Evolutionary conservation across 805 yeast species (phyloP), one percentile per base, ranked within the genome.

Genomic region (Lachancea fermentati): DNA sequence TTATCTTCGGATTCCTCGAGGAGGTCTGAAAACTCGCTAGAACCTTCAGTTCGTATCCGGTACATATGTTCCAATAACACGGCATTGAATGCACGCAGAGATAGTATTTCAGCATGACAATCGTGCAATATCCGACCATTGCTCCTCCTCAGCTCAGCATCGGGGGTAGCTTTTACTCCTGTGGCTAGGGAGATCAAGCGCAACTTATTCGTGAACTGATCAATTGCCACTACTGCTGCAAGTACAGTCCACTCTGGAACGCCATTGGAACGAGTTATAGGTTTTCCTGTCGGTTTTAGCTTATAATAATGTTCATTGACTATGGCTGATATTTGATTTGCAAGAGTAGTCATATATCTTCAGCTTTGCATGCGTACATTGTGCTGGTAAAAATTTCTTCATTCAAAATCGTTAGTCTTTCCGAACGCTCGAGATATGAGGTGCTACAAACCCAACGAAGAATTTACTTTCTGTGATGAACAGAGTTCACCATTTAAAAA

Each of bases 31-130:
- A 35, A 41, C 5, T 6, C 12, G 5, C 32, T 37, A 5, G 37
- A 13, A 4, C 29, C 13, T 32, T 30, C 4, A 11, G 22, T n/a
- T 4, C 6, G 8, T 9, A 12, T n/a, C 2, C 12, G 12, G 30
- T 9, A 8, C 19, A 74, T 66, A 44, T 80, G 79, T 12, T 74
- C 63, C 16, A 86, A 41, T 15, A 85, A 47, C 38, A 66, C 72
- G 48, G 73, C 60, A 50, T 89, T 89, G 55, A 91, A 78, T 1
- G 78, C 75, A 19, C 97, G 63, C 0, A 89, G 42, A 0, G 83
- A 75, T 12, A 93, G 62, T 1, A 88, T 73, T 55, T 91, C 98
- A 0, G 97, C 97, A 64, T 91, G 98, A 58, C 80, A 68, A 59
- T 91, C 97, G 54, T 91, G 97, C 0, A 91, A 66, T 6, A 87